phyloP scores from a whole-genome alignment of 441 rosid genomes.

The Arabidopsis lyrata region DNA sequence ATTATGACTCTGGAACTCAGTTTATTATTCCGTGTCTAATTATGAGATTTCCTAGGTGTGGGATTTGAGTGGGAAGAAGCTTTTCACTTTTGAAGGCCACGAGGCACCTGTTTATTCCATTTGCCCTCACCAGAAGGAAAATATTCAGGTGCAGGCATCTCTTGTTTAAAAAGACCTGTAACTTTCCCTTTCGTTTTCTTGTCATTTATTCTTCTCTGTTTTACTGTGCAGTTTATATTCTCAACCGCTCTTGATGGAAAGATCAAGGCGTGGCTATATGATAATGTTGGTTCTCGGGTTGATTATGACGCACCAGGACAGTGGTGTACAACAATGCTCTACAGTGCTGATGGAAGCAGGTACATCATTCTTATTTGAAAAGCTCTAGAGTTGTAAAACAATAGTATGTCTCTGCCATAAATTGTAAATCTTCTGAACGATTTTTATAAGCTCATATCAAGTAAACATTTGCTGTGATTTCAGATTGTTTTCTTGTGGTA shows the following conservation, averaged over 20 bases:
- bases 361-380: constrained; percentile 21
- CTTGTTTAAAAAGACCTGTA: constrained; percentile 9
- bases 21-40: constrained; percentile 17
- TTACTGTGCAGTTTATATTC: constrained; percentile 72
- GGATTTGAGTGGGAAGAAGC: constrained; percentile 69
- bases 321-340: constrained; percentile 81
- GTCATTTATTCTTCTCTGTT: constrained; percentile 12
- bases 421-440: not conserved
- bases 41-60: constrained; percentile 62
- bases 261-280: constrained; percentile 94
- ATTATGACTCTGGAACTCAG: constrained; percentile 19
- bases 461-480: constrained; percentile 29
- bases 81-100: constrained; percentile 80
- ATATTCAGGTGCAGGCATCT: constrained; percentile 58
- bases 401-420: constrained; percentile 6
- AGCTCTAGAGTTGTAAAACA: not conserved
- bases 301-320: constrained; percentile 94
- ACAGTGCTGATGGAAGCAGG: constrained; percentile 90
- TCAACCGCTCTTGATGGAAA: constrained; percentile 93
- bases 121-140: constrained; percentile 85
- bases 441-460: constrained; percentile 15
- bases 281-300: constrained; percentile 81
- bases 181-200: constrained; percentile 15
- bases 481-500: constrained; percentile 88
- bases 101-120: constrained; percentile 92